Percentiles rank a stretch among this genome's conserved stretches.
Conservation (phyloP, 2,329 filamentous ascomycete species). For the Eurotiales sp. region DNA sequence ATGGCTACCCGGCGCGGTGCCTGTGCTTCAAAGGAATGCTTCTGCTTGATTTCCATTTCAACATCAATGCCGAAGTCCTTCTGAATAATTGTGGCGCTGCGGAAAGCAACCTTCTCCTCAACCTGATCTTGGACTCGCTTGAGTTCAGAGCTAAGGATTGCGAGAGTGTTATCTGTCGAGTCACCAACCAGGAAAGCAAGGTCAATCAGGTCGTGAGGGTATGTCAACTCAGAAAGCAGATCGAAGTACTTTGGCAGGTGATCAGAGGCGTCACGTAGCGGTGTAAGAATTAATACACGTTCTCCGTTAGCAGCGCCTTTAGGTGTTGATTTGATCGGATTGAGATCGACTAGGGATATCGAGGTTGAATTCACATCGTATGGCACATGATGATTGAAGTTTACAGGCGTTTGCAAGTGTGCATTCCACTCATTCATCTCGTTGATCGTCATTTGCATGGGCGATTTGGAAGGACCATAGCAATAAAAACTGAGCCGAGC, state of each 20-base stretch:
- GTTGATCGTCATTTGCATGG: slow-evolving; percentile 90
- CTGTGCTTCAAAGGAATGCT: slow-evolving; percentile 83
- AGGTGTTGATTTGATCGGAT: slow-evolving; percentile 74
- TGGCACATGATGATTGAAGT: slow-evolving; percentile 92
- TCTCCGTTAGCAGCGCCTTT: slow-evolving; percentile 78
- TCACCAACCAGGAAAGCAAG: slow-evolving; percentile 92
- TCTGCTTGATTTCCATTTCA: slow-evolving; percentile 75
- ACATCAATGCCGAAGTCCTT: slow-evolving; percentile 80
- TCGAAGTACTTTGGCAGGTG: slow-evolving; percentile 91
- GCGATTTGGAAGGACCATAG: slow-evolving; percentile 91
- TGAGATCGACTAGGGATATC: slow-evolving; percentile 79
- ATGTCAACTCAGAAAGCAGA: slow-evolving; percentile 81
- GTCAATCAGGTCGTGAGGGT: slow-evolving; percentile 93
- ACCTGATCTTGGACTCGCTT: slow-evolving; percentile 79
- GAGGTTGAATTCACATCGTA: slow-evolving; percentile 76
- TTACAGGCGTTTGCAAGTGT: slow-evolving; percentile 84
- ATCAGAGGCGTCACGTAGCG: slow-evolving; percentile 79
- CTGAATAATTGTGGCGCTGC: slow-evolving; percentile 76
- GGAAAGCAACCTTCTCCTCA: slow-evolving; percentile 74
- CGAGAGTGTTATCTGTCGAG: slow-evolving; percentile 84
- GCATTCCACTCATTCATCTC: slow-evolving; percentile 86
- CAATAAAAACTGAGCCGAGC: slow-evolving; percentile 77
- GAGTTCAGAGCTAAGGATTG: slow-evolving; percentile 78
- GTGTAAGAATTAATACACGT: slow-evolving; percentile 85
- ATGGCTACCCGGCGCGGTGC: slow-evolving; percentile 86